Evolutionary conservation across 805 yeast genomes (phyloP).

Genomic region (Kregervanrija delftensis): DNA sequence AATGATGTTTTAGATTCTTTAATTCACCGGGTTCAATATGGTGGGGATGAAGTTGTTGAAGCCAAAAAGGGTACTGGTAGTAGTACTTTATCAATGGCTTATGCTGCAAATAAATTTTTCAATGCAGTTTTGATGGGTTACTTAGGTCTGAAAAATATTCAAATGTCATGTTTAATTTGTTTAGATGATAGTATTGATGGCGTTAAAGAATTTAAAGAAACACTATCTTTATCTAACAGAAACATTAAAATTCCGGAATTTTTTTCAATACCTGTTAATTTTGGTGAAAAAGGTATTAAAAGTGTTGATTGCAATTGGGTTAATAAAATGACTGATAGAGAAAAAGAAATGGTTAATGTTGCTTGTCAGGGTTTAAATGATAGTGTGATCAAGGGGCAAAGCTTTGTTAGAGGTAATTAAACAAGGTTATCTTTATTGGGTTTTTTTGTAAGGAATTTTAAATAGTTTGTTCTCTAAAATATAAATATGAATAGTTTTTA

Average conservation of each 20-base stretch:
- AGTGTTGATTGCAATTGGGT: constrained; percentile 50
- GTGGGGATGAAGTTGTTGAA: constrained; percentile 93
- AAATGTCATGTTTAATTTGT: constrained; percentile 56
- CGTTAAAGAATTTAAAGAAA: constrained; percentile 41
- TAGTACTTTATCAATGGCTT: constrained; percentile 90
- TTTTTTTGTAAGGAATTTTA: too few species aligned
- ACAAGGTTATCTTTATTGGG: too few species aligned
- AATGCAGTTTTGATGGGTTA: constrained; percentile 35
- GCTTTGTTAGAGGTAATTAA: too few species aligned
- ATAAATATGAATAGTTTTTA: too few species aligned
- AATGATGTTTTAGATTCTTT: constrained; percentile 41
- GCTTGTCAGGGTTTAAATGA: constrained; percentile 23
- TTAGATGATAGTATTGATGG: constrained; percentile 44
- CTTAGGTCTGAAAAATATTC: constrained; percentile 44
- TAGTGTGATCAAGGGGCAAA: too few species aligned
- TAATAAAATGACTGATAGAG: constrained; percentile 41
- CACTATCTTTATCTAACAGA: constrained; percentile 21
- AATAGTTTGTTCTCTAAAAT: too few species aligned
- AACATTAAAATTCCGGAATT: constrained; percentile 9
- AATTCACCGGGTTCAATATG: constrained; percentile 85
- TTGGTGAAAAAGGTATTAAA: constrained; percentile 48
- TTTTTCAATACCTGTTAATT: constrained; percentile 57
- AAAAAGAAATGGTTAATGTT: constrained; percentile 45
- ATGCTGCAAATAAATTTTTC: constrained; percentile 76
- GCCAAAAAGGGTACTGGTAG: constrained; percentile 94